Conservation (phyloP, 202 grass and related monocot genomes). For the Schoenoplectus tabernaemontani region DNA sequence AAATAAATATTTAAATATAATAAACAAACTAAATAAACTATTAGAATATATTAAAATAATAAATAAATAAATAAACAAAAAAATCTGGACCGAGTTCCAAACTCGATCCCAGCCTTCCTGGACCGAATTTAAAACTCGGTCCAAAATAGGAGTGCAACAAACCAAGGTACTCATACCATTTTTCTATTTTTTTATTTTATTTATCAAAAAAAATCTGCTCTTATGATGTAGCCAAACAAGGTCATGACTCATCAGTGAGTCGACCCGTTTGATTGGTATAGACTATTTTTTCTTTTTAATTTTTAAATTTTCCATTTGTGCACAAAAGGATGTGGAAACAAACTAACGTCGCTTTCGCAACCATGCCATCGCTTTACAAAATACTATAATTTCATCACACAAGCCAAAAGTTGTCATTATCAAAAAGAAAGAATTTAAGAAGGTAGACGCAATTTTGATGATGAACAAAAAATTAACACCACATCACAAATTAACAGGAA, state of each 20-base stretch:
- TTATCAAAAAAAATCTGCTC: neutral
- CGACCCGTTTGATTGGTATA: neutral
- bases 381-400: slow-evolving; percentile 9
- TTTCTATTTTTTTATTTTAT: neutral
- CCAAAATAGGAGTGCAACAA: too few species aligned
- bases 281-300: neutral
- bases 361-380: slow-evolving; percentile 6
- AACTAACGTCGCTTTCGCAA: slow-evolving; percentile 2
- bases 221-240: neutral
- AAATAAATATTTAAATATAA: too few species aligned
- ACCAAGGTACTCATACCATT: neutral
- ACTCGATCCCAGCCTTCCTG: too few species aligned
- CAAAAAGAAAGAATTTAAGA: neutral
- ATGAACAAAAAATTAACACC: neutral
- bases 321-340: neutral
- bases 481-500: neutral
- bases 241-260: neutral
- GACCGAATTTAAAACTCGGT: too few species aligned
- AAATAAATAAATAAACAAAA: too few species aligned
- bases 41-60: too few species aligned
- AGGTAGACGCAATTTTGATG: neutral
- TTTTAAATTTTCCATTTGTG: neutral
- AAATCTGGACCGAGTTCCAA: too few species aligned
- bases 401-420: neutral
- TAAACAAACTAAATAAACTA: too few species aligned